phyloP scores from a whole-genome alignment of 164 flowering plant species.

The Malania oleifera region DNA sequence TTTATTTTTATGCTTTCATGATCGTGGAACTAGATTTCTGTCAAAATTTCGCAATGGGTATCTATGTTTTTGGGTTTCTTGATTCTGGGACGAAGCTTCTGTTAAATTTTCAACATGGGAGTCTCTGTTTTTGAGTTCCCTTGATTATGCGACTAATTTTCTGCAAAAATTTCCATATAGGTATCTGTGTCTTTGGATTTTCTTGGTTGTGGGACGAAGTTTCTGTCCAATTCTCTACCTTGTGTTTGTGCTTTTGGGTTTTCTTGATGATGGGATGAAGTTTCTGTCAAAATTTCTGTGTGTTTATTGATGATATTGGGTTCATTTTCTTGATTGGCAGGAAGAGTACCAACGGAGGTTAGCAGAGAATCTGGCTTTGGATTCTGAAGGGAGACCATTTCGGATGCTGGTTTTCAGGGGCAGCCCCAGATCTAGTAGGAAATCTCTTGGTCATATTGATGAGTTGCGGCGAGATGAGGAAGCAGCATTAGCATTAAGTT shows the following conservation, averaged over 20 bases:
- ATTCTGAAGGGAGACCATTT: constrained; percentile 46
- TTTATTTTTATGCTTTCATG: no score
- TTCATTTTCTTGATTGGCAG: constrained; percentile 18
- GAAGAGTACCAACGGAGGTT: constrained; percentile 27
- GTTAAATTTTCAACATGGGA: neutral
- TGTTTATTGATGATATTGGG: no score
- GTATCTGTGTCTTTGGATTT: neutral
- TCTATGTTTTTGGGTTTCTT: neutral
- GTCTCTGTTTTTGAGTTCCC: neutral
- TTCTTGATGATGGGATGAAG: no score
- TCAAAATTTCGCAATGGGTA: neutral
- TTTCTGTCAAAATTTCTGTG: no score
- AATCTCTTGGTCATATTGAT: constrained; percentile 23
- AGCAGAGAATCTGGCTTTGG: constrained; percentile 32
- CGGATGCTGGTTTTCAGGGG: constrained; percentile 54
- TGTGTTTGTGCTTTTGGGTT: no score
- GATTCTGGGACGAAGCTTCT: no score
- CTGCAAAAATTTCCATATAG: neutral
- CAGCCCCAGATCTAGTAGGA: constrained; percentile 36
- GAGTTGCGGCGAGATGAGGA: constrained; percentile 27
- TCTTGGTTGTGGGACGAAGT: neutral
- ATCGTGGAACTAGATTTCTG: no score
- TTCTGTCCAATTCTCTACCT: no score
- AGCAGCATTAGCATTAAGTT: constrained; percentile 9
- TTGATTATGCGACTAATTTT: no score